Evolutionary conservation across 305 asterid genomes (phyloP).

Genomic region (Fraxinus sp.): DNA sequence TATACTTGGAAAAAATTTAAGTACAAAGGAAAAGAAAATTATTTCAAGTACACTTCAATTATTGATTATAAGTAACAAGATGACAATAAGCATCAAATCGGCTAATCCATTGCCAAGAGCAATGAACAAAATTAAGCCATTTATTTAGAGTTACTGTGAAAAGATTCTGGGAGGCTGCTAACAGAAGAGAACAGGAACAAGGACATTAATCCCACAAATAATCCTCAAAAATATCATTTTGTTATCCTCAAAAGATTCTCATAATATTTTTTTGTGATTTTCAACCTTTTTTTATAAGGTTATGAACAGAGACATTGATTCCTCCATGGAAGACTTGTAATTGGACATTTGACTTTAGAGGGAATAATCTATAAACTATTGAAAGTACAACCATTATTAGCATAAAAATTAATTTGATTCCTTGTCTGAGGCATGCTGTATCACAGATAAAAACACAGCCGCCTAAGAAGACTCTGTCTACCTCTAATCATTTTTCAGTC

Average conservation of each 20-base stretch:
- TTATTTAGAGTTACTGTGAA: neutral
- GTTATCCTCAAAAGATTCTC: constrained; percentile 3
- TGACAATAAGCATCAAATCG: neutral
- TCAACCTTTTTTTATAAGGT: neutral
- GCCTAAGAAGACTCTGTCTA: constrained; percentile 28
- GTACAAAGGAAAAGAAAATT: neutral
- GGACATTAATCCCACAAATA: neutral
- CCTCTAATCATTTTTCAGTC: constrained; percentile 1
- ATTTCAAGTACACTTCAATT: neutral
- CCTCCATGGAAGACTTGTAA: neutral
- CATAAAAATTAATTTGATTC: constrained; percentile 20
- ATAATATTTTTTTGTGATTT: neutral
- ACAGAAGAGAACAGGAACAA: neutral
- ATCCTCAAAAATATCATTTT: neutral
- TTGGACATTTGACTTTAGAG: constrained; percentile 32
- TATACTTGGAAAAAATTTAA: neutral
- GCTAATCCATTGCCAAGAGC: constrained; percentile 5
- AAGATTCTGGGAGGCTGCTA: constrained; percentile 6
- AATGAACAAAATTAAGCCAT: constrained; percentile 22
- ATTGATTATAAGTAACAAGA: neutral
- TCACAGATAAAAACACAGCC: constrained; percentile 21
- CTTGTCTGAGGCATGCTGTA: constrained; percentile 17
- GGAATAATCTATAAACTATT: constrained; percentile 20
- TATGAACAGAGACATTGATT: constrained; percentile 9
- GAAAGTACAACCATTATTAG: constrained; percentile 22